A percentile compares a stretch with the other conserved stretches of the same genome.
Evolutionary conservation across 2,329 filamentous ascomycete species (phyloP).

Genomic region (Arthrinium phaeospermum): DNA sequence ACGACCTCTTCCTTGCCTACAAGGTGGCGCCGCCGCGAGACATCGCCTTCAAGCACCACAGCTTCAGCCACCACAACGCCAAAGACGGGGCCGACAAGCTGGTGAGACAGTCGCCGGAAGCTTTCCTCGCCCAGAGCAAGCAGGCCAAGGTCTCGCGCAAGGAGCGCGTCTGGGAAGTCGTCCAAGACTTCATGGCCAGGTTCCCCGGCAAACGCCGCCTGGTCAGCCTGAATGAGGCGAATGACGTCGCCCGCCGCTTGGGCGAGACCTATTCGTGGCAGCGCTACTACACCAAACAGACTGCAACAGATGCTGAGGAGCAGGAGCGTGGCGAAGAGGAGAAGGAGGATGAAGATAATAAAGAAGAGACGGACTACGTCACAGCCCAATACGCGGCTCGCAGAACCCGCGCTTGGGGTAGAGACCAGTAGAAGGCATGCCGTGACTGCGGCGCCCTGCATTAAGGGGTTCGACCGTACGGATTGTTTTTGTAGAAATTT

Average conservation of each 20-base stretch:
- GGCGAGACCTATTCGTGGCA: conserved; percentile 52
- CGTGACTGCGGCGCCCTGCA: background rate
- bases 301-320: background rate
- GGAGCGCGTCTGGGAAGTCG: conserved; percentile 26
- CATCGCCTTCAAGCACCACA: conserved; percentile 18
- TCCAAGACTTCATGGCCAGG: conserved; percentile 32
- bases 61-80: background rate
- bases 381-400: conserved; percentile 13
- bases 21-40: conserved; percentile 38
- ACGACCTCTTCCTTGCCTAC: conserved; percentile 55
- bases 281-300: conserved; percentile 30
- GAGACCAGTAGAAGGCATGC: background rate
- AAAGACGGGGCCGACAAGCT: background rate
- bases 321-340: conserved; percentile 19
- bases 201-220: conserved; percentile 50
- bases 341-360: conserved; percentile 17
- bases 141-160: background rate
- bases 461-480: background rate
- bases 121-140: background rate
- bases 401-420: background rate
- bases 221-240: conserved; percentile 61
- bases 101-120: background rate
- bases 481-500: background rate
- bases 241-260: conserved; percentile 62
- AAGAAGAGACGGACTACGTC: conserved; percentile 18